Percentiles rank a stretch among this genome's conserved stretches.
phyloP scores from a whole-genome alignment of 2,329 filamentous ascomycete species.

The Septoria petroselini region DNA sequence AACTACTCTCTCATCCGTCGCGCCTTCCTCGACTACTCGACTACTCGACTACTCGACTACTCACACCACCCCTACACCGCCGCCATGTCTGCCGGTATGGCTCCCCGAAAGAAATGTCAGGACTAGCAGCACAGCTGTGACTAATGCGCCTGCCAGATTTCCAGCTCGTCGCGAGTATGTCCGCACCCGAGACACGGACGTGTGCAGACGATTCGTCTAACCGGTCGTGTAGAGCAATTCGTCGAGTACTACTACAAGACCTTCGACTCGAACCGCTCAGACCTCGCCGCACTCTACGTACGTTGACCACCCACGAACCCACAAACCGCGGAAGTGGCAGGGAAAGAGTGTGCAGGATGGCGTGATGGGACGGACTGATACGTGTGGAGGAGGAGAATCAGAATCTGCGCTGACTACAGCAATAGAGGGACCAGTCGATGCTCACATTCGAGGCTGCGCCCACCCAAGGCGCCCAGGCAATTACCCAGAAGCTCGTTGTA shows the following conservation, averaged over 20 bases:
- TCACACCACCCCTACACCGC: neutral
- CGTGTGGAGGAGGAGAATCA: neutral
- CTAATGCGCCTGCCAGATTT: constrained; percentile 30
- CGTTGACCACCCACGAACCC: constrained; percentile 8
- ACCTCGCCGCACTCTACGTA: constrained; percentile 76
- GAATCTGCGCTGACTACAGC: constrained; percentile 16
- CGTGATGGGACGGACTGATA: no score
- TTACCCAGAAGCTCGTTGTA: constrained; percentile 80
- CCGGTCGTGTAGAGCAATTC: constrained; percentile 68
- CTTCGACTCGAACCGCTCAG: constrained; percentile 70
- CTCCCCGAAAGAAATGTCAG: neutral
- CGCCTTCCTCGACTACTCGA: neutral
- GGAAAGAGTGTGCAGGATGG: no score
- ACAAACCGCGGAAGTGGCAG: no score
- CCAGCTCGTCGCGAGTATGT: constrained; percentile 36
- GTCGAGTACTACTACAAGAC: constrained; percentile 85
- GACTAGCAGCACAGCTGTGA: constrained; percentile 2
- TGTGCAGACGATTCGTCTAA: constrained; percentile 8
- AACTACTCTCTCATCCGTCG: neutral
- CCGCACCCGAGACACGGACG: neutral
- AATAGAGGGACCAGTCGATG: constrained; percentile 75
- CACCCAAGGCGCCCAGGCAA: constrained; percentile 60
- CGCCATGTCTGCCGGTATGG: constrained; percentile 9
- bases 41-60: neutral
- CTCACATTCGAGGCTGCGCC: constrained; percentile 82